phyloP scores from a whole-genome alignment of 1,139 yeast species.

The Saccharomycopsis hybrid region DNA sequence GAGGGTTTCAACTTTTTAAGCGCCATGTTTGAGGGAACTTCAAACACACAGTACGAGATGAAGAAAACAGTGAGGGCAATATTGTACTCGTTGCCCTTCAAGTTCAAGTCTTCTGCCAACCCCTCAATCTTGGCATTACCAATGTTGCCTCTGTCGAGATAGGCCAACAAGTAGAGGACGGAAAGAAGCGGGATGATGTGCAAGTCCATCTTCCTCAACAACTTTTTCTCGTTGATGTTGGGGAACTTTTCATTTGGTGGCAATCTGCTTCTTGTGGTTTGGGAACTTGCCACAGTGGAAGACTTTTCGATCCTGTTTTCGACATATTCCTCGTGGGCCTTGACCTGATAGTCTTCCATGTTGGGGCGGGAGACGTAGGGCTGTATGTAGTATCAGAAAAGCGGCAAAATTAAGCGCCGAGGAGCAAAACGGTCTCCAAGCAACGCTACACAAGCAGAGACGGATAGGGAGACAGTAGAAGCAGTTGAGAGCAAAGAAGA shows the following conservation, averaged over 20 bases:
- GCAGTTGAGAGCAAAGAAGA: too few species aligned
- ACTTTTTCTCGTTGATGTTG: slow-evolving; percentile 31
- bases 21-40: slow-evolving; percentile 42
- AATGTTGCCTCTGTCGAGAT: slow-evolving; percentile 54
- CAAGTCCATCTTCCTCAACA: slow-evolving; percentile 38
- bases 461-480: too few species aligned
- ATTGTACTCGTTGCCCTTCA: slow-evolving; percentile 45
- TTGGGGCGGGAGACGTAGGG: background rate
- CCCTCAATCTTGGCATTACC: slow-evolving; percentile 59
- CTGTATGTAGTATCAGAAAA: background rate
- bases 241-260: slow-evolving; percentile 19
- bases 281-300: background rate
- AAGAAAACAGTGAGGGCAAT: slow-evolving; percentile 49
- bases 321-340: slow-evolving; percentile 11
- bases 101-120: slow-evolving; percentile 42
- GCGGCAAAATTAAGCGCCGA: too few species aligned
- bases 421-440: too few species aligned
- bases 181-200: slow-evolving; percentile 43
- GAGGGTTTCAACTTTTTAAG: slow-evolving; percentile 39
- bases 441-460: too few species aligned
- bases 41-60: slow-evolving; percentile 46
- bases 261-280: slow-evolving; percentile 6
- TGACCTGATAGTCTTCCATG: slow-evolving; percentile 5
- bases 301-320: slow-evolving; percentile 1
- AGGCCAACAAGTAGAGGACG: slow-evolving; percentile 46